Base-by-base conservation (phyloP, 495 filamentous ascomycete genomes). In the Podospora pseudocomata region DNA sequence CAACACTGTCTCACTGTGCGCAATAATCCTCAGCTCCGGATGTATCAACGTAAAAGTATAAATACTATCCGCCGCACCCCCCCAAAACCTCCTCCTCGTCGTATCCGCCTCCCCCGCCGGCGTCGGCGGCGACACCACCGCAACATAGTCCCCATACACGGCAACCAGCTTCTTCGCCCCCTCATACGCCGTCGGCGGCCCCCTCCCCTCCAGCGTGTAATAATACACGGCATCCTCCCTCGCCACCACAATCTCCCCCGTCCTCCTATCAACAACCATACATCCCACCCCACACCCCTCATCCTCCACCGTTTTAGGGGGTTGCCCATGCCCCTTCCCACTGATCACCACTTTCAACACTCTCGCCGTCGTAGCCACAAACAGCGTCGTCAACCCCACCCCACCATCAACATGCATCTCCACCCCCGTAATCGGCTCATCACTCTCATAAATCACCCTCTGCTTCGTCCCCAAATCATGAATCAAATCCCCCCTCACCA, bases 381-480 rank as follows among this genome's bases (percentile, higher is more conserved):
- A 99, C 0, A 99, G 85, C 0, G 91, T 92, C 1, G 89, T 94
- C 63, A 85, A 73, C 63, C 80, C 86, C 2, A 77, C 77, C 63
- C 80, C 86, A 1, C 76, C 77, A 9, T 88, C 88, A 65, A 89
- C 86, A 32, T 87, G 83, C 69, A 96, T 87, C 65, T 92, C 90
- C 23, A 97, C 89, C 4, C 93, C 95, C 0, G 95, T 99, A 53
- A 99, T 90, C 0, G 95, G 95, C 72, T 99, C 95, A 71, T 98
- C 93, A 2, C 94, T 97, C 73, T 97, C 95, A 79, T 96, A 96
- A 30, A 99, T 93, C 30, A 94, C 94, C 26, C 96, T 87, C 77
- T 99, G 95, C 75, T 93, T 94, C 49, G 95, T 91, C n/a, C 95
- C 95, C 68, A 93, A 87, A 76, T 98, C 96, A 76, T 98, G 92